Percentiles rank a stretch among this genome's conserved stretches.
Conservation (phyloP, 768 basidiomycete species). For the Tylopilus vinaceipallidus region DNA sequence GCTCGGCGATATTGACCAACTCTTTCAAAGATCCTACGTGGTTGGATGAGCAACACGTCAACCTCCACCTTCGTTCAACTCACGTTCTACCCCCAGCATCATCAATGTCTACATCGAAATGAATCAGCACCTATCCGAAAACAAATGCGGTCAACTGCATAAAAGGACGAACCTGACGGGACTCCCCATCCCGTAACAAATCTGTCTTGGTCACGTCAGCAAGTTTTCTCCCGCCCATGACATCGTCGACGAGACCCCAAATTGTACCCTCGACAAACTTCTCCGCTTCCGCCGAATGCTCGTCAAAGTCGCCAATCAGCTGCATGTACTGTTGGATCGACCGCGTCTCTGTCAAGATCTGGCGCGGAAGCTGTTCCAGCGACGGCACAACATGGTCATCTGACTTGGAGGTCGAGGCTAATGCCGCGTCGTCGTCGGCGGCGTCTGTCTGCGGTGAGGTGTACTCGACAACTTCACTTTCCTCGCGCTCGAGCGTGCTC, state of each 20-base stretch:
- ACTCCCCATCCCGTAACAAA: conserved; percentile 42
- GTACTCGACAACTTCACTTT: not conserved
- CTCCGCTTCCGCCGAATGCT: conserved; percentile 5
- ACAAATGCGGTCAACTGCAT: not conserved
- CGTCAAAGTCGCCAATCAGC: conserved; percentile 23
- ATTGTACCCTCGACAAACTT: conserved; percentile 20
- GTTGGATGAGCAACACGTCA: not conserved
- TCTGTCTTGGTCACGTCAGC: conserved; percentile 37
- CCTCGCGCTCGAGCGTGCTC: not conserved
- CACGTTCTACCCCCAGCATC: conserved; percentile 47
- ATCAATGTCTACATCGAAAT: conserved; percentile 36
- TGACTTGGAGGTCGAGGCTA: conserved; percentile 3
- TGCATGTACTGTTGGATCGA: conserved; percentile 43
- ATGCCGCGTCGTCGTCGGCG: not conserved
- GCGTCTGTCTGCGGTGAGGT: not conserved
- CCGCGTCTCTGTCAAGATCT: conserved; percentile 37
- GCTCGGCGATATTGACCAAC: conserved; percentile 35
- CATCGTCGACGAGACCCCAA: conserved; percentile 40
- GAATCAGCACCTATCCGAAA: not conserved
- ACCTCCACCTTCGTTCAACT: conserved; percentile 11
- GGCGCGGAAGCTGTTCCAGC: conserved; percentile 39
- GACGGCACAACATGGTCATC: conserved; percentile 15
- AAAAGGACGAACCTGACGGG: conserved; percentile 37
- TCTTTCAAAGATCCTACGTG: conserved; percentile 33
- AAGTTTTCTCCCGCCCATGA: conserved; percentile 33